Evolutionary conservation across 2,329 filamentous ascomycete genomes (phyloP), one percentile per base, ranked within the genome.

Genomic region (Aulographum hederae): DNA sequence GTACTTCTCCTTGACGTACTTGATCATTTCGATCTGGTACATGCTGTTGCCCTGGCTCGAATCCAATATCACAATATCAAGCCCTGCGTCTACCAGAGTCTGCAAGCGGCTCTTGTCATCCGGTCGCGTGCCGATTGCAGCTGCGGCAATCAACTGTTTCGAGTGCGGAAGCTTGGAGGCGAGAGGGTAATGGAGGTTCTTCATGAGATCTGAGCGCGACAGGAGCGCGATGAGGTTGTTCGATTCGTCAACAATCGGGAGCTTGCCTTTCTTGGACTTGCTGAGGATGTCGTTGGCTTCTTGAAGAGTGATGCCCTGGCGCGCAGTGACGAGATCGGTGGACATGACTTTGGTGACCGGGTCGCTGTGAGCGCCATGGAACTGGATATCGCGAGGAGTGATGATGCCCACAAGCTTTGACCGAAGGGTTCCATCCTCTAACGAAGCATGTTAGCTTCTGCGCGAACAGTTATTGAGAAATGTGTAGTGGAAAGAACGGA

Each of bases 21-120:
- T 84, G 64, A 98, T 73, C 89, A 98, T 98, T 38, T 93, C 82
- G 41, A 95, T 77, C 64, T 95, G 86, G 69, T 86, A 98, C 66
- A 95, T 84, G 60, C 78, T 89, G 71, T 95, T 95, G 43, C 89
- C 89, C 63, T 98, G 89, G 50, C 80, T 91, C 60, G 79, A 89
- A 65, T 98, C 89, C 32, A 98, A 71, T 45, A 98, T 67, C 43
- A 94, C 85, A 52, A 98, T 79, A 49, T 98, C 89, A 32, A 98
- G 70, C 39, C 89, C 89, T 44, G 89, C 89, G 35, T 94, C 86
- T 26, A 92, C 85, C 29, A 98, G 73, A 56, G 81, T 78, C 57
- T 78, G 63, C 27, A 98, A 69, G 43, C 89, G 76, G 36, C 63
- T 56, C 66, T 92, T 94, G 58, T 98, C 89, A 56, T 91, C 82